These are phyloP conservation scores for Pestalotiopsis sp. DNA, from an alignment of 2,329 filamentous ascomycete genomes.

Conservation along the genomic window DNA sequence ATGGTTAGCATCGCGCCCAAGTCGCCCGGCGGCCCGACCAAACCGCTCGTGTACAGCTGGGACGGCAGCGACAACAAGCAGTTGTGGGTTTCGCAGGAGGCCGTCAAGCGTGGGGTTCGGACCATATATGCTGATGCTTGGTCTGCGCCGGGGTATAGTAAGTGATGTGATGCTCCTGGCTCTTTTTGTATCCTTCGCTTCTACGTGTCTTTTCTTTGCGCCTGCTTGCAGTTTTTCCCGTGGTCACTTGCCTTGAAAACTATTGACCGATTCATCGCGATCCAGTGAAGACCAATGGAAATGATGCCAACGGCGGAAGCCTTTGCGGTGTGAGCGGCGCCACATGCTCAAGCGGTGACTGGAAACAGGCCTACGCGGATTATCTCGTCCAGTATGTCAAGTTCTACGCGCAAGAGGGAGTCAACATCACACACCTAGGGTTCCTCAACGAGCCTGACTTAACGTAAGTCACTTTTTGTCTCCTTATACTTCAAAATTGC, in stretches of 20 bases:
- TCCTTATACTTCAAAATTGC: too few species aligned
- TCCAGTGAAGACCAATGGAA: constrained; percentile 40
- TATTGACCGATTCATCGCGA: background rate
- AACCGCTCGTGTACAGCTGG: constrained; percentile 41
- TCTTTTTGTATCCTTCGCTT: background rate
- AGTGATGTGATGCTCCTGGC: background rate
- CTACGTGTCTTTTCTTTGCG: too few species aligned
- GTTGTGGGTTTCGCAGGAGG: constrained; percentile 49
- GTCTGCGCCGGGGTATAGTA: constrained; percentile 41
- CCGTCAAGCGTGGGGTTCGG: constrained; percentile 34
- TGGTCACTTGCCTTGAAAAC: background rate
- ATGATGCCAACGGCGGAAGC: constrained; percentile 37
- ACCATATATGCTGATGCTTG: constrained; percentile 42
- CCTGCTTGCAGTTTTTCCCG: too few species aligned
- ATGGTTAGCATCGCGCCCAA: constrained; percentile 41
- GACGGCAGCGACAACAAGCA: constrained; percentile 47
- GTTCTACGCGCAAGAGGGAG: constrained; percentile 34
- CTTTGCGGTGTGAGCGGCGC: constrained; percentile 39
- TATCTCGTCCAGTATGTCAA: constrained; percentile 46
- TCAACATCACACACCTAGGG: constrained; percentile 35
- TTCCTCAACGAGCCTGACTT: constrained; percentile 39
- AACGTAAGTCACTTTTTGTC: background rate
- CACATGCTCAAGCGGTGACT: constrained; percentile 36
- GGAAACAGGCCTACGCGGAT: constrained; percentile 45
- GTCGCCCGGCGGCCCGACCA: constrained; percentile 37